These are phyloP conservation scores for Rhodotorula sp. DNA, from an alignment of 1,284 basidiomycete genomes.

Conservation along the genomic window DNA sequence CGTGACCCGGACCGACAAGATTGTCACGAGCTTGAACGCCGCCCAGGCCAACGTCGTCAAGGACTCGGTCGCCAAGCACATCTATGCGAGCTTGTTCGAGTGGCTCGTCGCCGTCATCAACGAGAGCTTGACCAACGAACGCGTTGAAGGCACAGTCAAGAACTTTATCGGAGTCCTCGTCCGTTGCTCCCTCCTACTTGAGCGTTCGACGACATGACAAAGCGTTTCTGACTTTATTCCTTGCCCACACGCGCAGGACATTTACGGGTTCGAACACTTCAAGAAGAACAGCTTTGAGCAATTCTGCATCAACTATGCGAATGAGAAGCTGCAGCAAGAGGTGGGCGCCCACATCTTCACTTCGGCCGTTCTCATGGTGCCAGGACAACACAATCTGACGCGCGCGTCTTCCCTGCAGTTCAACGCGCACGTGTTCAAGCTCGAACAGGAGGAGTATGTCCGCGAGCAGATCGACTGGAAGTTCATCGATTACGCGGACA, in stretches of 20 bases:
- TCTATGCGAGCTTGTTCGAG: slow-evolving; percentile 98
- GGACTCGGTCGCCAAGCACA: slow-evolving; percentile 96
- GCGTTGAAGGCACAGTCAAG: slow-evolving; percentile 78
- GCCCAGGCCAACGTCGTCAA: slow-evolving; percentile 92
- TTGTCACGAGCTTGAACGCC: slow-evolving; percentile 78
- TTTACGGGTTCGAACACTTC: slow-evolving; percentile 92
- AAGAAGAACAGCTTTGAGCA: slow-evolving; percentile 99
- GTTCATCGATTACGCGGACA: slow-evolving; percentile 98
- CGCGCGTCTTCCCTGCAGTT: slow-evolving; percentile 60
- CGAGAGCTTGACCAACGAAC: slow-evolving; percentile 87
- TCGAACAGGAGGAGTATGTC: slow-evolving; percentile 99
- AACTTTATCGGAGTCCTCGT: slow-evolving; percentile 98
- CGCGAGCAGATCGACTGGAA: slow-evolving; percentile 99
- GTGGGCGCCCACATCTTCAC: slow-evolving; percentile 50
- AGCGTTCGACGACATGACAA: neutral
- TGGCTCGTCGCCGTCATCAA: slow-evolving; percentile 98
- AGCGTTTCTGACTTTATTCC: neutral
- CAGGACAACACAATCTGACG: neutral
- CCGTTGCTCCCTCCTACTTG: too few species aligned
- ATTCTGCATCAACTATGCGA: slow-evolving; percentile 99
- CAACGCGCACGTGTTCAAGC: slow-evolving; percentile 94
- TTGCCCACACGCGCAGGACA: slow-evolving; percentile 23
- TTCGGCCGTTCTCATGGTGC: neutral
- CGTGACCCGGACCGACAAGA: slow-evolving; percentile 90
- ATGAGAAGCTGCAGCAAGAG: slow-evolving; percentile 96